Evolutionary conservation across 306 rosid species (phyloP).

Genomic region (Glycine tomentella): DNA sequence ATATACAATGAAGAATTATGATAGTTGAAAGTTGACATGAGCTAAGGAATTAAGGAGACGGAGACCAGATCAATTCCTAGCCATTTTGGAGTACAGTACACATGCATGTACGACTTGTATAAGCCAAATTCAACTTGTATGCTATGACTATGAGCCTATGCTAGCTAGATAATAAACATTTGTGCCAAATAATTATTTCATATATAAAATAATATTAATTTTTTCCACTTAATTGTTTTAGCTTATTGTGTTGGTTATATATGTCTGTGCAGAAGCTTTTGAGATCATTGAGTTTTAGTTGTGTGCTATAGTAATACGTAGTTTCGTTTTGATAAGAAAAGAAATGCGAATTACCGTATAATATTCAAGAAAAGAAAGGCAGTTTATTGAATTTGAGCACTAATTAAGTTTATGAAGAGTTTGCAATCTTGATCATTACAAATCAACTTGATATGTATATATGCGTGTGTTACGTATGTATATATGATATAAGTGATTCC

Average conservation of each 20-base stretch:
- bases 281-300: background rate
- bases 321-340: too few relatives aligned
- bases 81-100: conserved; percentile 39
- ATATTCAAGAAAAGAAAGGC: background rate
- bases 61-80: conserved; percentile 41
- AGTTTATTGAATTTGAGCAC: background rate
- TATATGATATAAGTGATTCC: conserved; percentile 1
- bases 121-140: conserved; percentile 14
- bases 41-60: conserved; percentile 24
- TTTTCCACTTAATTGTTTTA: background rate
- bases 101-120: conserved; percentile 36
- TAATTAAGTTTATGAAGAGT: too few relatives aligned
- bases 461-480: background rate
- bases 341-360: too few relatives aligned
- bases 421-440: background rate
- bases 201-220: too few relatives aligned
- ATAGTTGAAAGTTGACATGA: background rate
- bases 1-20: background rate
- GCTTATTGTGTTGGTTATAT: background rate
- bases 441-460: background rate
- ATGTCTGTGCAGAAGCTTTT: background rate
- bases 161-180: background rate
- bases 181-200: background rate
- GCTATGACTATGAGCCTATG: background rate
- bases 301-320: too few relatives aligned